Evolutionary conservation across 2,329 filamentous ascomycete genomes (phyloP).

Genomic region (Exophiala aquamarina): DNA sequence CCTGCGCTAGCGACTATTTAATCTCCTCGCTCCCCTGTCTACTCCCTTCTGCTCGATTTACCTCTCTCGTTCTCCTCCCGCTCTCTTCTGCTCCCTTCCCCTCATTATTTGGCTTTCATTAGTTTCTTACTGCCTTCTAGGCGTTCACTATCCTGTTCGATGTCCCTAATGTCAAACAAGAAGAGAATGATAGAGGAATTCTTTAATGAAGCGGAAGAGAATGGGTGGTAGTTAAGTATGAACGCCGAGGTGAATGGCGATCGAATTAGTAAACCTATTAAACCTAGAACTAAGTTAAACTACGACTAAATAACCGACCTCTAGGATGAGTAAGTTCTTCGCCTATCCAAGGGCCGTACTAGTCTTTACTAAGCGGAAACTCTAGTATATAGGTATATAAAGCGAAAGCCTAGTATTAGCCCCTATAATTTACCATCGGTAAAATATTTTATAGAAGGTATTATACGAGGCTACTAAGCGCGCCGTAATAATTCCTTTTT

Average conservation of each 20-base stretch:
- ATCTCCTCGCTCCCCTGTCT: no score
- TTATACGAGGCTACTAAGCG: constrained; percentile 15
- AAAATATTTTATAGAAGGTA: constrained; percentile 25
- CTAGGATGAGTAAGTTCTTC: no score
- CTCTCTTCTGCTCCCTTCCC: constrained; percentile 17
- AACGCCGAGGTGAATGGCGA: constrained; percentile 24
- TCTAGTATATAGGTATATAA: constrained; percentile 24
- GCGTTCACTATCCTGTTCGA: constrained; percentile 7
- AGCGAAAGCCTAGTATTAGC: constrained; percentile 23
- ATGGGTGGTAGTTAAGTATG: constrained; percentile 12
- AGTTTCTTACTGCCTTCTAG: constrained; percentile 2
- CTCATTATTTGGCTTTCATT: constrained; percentile 12
- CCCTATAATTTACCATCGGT: constrained; percentile 20
- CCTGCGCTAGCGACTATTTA: no score
- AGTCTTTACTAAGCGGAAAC: constrained; percentile 9
- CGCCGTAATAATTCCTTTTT: no score
- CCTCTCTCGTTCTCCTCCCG: no score
- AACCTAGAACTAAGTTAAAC: constrained; percentile 25
- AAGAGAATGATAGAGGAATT: constrained; percentile 47
- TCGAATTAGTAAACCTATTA: constrained; percentile 24
- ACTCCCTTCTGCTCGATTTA: no score
- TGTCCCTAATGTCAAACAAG: constrained; percentile 48
- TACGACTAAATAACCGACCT: constrained; percentile 25
- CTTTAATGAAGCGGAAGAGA: constrained; percentile 26
- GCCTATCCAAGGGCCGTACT: constrained; percentile 11